These are phyloP conservation scores for Aspergillus homomorphus DNA, from an alignment of 495 filamentous ascomycete species.

Conservation along the genomic window DNA sequence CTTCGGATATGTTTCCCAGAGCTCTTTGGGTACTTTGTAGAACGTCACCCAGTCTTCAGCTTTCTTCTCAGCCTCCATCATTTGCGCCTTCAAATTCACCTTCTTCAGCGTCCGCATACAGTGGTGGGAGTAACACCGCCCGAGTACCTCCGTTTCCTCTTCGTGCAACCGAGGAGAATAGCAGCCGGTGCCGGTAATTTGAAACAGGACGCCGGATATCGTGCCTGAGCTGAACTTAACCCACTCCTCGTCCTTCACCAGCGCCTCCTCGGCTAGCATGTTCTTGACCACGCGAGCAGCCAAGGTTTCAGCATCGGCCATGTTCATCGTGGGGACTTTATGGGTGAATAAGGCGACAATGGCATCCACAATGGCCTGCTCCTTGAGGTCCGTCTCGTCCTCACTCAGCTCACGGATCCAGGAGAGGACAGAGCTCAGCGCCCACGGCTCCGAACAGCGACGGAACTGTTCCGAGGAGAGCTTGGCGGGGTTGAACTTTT, in stretches of 20 bases:
- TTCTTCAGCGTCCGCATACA: conserved; percentile 94
- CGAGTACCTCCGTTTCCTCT: conserved; percentile 56
- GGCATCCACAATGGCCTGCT: conserved; percentile 77
- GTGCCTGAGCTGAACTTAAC: conserved; percentile 78
- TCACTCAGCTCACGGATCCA: conserved; percentile 90
- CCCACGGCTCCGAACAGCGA: conserved; percentile 88
- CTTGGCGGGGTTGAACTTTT: conserved; percentile 85
- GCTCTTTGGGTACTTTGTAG: conserved; percentile 79
- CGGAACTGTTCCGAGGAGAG: conserved; percentile 80
- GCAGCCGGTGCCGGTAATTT: conserved; percentile 89
- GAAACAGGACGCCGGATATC: conserved; percentile 85
- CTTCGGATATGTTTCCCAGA: conserved; percentile 62
- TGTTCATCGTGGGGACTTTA: conserved; percentile 98
- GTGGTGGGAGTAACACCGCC: conserved; percentile 89
- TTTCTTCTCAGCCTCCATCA: conserved; percentile 64
- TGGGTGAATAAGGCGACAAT: conserved; percentile 88
- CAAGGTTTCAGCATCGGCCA: conserved; percentile 89
- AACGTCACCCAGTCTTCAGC: conserved; percentile 86
- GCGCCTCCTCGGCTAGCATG: conserved; percentile 74
- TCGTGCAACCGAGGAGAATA: conserved; percentile 83
- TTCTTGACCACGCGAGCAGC: conserved; percentile 72
- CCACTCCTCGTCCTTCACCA: conserved; percentile 95
- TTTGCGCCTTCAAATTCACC: conserved; percentile 73
- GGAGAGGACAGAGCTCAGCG: conserved; percentile 76
- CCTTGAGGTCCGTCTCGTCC: conserved; percentile 76